Conservation (phyloP, 1,284 basidiomycete genomes). For the Meripilus lineatus region DNA sequence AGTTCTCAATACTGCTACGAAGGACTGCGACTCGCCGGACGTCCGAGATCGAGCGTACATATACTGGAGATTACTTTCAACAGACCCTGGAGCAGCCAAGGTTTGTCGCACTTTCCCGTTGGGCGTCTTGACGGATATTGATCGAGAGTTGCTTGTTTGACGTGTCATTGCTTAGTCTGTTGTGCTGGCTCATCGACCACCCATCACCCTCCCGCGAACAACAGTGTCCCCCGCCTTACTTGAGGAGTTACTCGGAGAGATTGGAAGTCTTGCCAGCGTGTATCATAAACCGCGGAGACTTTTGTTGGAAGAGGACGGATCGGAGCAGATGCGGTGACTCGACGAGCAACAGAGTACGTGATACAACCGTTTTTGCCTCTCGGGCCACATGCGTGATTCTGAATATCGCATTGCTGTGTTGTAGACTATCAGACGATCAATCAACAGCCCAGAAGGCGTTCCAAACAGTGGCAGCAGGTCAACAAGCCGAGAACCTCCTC, state of each 20-base stretch:
- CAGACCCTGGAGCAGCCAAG: conserved; percentile 92
- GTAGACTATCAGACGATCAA: conserved; percentile 55
- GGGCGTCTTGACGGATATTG: background rate
- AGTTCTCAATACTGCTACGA: conserved; percentile 91
- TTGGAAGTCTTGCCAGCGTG: conserved; percentile 85
- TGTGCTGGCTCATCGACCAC: conserved; percentile 86
- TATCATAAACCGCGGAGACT: conserved; percentile 96
- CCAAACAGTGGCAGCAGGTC: conserved; percentile 84
- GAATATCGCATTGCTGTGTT: conserved; percentile 6
- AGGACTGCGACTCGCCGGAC: conserved; percentile 96
- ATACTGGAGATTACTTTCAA: conserved; percentile 92
- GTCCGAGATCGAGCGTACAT: conserved; percentile 96
- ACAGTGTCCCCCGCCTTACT: conserved; percentile 88
- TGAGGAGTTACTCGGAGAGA: conserved; percentile 88
- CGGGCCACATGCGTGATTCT: conserved; percentile 1
- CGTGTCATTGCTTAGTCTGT: conserved; percentile 56
- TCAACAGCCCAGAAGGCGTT: conserved; percentile 78
- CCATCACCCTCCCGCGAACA: conserved; percentile 89
- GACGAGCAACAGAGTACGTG: conserved; percentile 58
- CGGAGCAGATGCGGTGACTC: conserved; percentile 79
- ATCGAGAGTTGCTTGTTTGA: conserved; percentile 4
- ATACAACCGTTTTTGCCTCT: conserved; percentile 6
- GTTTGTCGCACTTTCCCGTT: conserved; percentile 35
- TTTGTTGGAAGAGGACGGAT: conserved; percentile 85
- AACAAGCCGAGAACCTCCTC: conserved; percentile 92